Percentiles rank a stretch among this genome's conserved stretches.
These are phyloP conservation scores for Leccinum olivaceopallidum DNA, from an alignment of 768 basidiomycete genomes.

Conservation along the genomic window DNA sequence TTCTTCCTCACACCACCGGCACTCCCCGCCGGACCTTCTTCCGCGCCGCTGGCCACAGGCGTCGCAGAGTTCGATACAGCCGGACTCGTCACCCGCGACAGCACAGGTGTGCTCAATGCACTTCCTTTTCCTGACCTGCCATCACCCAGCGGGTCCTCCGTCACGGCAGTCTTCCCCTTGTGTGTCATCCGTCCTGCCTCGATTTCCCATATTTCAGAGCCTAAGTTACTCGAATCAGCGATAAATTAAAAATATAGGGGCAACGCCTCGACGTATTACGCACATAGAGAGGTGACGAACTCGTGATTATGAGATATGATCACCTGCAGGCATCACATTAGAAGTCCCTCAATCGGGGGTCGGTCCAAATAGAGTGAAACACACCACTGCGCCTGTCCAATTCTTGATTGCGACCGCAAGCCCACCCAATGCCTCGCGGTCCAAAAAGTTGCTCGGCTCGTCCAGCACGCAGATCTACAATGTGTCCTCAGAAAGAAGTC, in stretches of 20 bases:
- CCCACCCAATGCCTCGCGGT: constrained; percentile 93
- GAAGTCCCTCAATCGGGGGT: constrained; percentile 13
- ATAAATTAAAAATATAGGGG: constrained; percentile 13
- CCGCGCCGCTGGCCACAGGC: constrained; percentile 77
- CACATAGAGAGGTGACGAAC: constrained; percentile 81
- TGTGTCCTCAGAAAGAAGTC: constrained; percentile 5
- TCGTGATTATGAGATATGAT: constrained; percentile 97
- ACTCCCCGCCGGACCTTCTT: constrained; percentile 46
- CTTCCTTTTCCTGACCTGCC: constrained; percentile 69
- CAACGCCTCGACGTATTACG: constrained; percentile 31
- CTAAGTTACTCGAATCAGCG: constrained; percentile 38
- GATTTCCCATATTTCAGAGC: constrained; percentile 94
- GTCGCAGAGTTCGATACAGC: constrained; percentile 70
- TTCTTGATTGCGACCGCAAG: constrained; percentile 93
- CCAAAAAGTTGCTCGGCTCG: constrained; percentile 96
- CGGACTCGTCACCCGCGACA: constrained; percentile 71
- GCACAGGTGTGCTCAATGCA: constrained; percentile 66
- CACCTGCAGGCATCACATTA: constrained; percentile 47
- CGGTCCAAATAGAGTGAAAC: constrained; percentile 16
- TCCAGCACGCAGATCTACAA: constrained; percentile 73
- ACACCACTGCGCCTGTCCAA: constrained; percentile 89
- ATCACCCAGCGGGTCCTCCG: constrained; percentile 83
- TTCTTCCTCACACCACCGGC: constrained; percentile 62
- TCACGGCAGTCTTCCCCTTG: constrained; percentile 82
- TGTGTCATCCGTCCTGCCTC: constrained; percentile 82